Evolutionary conservation across 2,329 filamentous ascomycete genomes (phyloP).

Genomic region (Claviceps sp.): DNA sequence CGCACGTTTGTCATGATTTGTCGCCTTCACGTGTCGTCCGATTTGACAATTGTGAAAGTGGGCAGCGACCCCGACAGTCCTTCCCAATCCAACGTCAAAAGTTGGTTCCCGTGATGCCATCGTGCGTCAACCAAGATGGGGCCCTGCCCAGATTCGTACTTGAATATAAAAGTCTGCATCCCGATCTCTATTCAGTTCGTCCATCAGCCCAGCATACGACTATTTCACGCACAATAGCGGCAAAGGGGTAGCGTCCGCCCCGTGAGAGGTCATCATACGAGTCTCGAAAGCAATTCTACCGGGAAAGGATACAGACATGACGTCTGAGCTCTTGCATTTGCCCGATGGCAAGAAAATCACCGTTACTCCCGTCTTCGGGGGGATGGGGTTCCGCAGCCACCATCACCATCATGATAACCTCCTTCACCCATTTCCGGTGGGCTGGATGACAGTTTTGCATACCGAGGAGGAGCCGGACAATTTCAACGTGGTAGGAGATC

Average conservation of each 20-base stretch:
- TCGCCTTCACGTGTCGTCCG: background rate
- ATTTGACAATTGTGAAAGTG: background rate
- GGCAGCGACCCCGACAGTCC: background rate
- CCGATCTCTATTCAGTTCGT: too few relatives aligned
- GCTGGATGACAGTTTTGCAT: slow-evolving; percentile 82
- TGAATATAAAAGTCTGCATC: too few relatives aligned
- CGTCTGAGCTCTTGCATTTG: slow-evolving; percentile 46
- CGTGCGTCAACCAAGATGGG: too few relatives aligned
- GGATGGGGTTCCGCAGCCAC: slow-evolving; percentile 76
- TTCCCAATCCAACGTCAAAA: background rate
- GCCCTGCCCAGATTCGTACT: too few relatives aligned
- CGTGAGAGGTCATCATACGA: background rate
- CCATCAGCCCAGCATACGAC: too few relatives aligned
- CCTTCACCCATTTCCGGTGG: slow-evolving; percentile 62
- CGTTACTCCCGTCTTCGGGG: slow-evolving; percentile 80
- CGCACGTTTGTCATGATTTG: slow-evolving; percentile 18
- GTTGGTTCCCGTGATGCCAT: too few relatives aligned
- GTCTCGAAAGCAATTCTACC: background rate
- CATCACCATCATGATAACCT: slow-evolving; percentile 59
- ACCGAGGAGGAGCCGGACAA: slow-evolving; percentile 42
- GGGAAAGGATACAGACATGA: slow-evolving; percentile 13
- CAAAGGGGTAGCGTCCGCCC: background rate
- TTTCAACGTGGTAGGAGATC: slow-evolving; percentile 3
- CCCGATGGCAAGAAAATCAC: slow-evolving; percentile 80
- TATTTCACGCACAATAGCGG: too few relatives aligned